Base-by-base conservation (phyloP, 345 rosid species). In the Stellera chamaejasme region DNA sequence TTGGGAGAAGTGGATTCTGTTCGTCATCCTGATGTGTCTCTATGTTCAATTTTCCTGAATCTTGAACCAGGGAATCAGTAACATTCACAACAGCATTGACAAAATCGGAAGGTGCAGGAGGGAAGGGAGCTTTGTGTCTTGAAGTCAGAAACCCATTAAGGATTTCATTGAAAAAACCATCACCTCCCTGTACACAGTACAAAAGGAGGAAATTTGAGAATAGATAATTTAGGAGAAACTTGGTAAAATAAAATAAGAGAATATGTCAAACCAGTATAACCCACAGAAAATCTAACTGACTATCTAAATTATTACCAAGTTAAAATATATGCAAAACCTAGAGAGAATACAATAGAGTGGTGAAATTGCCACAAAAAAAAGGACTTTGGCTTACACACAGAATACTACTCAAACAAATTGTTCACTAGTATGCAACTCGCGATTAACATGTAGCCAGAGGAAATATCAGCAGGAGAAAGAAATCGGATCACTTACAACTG, bases 81-180 rank as follows among this genome's bases (percentile, higher is more conserved):
- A 70, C 49, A 62, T 67, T 77, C 62, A 72, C 73, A 63, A 60
- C 66, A 54, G 70, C 68, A 64, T 59, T 62, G 58, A 70, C 43
- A 63, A 77, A 75, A 67, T 82, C 84, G 23, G 82, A 56, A 60
- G 95, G 96, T 62, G 77, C 74, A 41, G 87, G 96, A 43, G 98
- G 95, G 59, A 72, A 69, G 68, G 95, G 92, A 67, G 84, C 83
- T 78, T 81, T 84, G 73, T 80, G 83, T 70, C 96, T 67, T 47
- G 80, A 69, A 64, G 77, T 80, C 66, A 92, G 93, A 77, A 80
- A 81, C 26, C 95, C 98, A 69, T 92, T 86, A 54, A 88, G 85
- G 66, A 86, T 68, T 70, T 88, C 96, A 61, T 88, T 88, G 74
- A 92, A 92, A 84, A 92, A 92, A 42, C 96, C 98, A 78, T 86